phyloP scores from a whole-genome alignment of 805 yeast genomes.

The Hemisphaericaspora nanyangensis region DNA sequence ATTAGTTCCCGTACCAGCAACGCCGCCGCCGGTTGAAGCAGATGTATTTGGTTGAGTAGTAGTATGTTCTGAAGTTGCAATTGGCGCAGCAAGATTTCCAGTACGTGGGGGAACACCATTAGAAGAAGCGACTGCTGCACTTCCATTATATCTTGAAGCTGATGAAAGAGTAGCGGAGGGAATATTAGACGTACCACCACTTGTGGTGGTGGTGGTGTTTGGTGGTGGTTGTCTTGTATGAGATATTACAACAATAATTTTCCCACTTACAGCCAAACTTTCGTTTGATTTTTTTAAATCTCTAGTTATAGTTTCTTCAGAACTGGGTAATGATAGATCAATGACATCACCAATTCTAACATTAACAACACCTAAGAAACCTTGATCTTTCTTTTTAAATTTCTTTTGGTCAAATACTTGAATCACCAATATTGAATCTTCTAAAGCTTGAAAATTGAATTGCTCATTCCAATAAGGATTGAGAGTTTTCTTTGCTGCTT shows the following conservation, averaged over 20 bases:
- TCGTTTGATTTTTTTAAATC: conserved; percentile 91
- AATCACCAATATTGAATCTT: conserved; percentile 80
- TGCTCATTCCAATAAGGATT: conserved; percentile 98
- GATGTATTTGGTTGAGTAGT: conserved; percentile 15
- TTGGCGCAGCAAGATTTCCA: conserved; percentile 10
- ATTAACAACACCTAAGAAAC: conserved; percentile 94
- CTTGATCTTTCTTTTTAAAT: conserved; percentile 97
- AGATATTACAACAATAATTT: conserved; percentile 73
- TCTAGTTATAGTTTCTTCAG: conserved; percentile 86
- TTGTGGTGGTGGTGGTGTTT: conserved; percentile 11
- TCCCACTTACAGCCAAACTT: conserved; percentile 88
- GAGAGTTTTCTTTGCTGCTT: conserved; percentile 87
- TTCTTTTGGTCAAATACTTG: conserved; percentile 97
- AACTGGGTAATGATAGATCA: conserved; percentile 49
- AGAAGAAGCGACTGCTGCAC: conserved; percentile 3
- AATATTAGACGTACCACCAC: conserved; percentile 13
- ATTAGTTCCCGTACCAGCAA: conserved; percentile 15
- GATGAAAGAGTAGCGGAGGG: background rate
- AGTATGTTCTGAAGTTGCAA: conserved; percentile 14
- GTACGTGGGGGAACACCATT: conserved; percentile 13
- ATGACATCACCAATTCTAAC: conserved; percentile 85
- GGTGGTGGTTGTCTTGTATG: no score
- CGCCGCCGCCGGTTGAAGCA: conserved; percentile 10
- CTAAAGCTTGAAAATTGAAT: conserved; percentile 72
- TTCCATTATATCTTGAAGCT: conserved; percentile 11